Evolutionary conservation across 2,329 filamentous ascomycete species (phyloP).

Genomic region (Colletotrichum scovillei): DNA sequence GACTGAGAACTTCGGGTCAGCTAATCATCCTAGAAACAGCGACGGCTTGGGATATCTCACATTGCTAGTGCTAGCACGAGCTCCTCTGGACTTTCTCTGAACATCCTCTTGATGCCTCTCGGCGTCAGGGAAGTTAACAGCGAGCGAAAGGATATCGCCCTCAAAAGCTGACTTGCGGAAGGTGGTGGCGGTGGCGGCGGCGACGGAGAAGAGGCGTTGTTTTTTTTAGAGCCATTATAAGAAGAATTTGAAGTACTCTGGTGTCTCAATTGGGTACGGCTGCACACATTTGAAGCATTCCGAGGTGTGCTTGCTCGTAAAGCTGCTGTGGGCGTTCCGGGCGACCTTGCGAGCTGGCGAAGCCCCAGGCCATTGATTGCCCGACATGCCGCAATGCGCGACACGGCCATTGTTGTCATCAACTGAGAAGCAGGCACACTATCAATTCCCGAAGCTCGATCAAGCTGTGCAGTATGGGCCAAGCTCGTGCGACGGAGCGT

Average conservation of each 20-base stretch:
- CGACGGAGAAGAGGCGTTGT: slow-evolving; percentile 41
- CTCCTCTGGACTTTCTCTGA: slow-evolving; percentile 56
- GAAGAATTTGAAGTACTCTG: slow-evolving; percentile 5
- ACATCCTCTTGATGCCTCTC: slow-evolving; percentile 50
- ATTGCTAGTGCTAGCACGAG: slow-evolving; percentile 53
- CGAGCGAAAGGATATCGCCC: slow-evolving; percentile 48
- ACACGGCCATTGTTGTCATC: slow-evolving; percentile 23
- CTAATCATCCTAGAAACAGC: not conserved
- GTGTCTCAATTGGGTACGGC: slow-evolving; percentile 9
- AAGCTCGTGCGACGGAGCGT: not conserved
- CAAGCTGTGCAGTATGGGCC: not conserved
- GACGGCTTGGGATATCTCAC: slow-evolving; percentile 43
- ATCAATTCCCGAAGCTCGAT: too few relatives aligned
- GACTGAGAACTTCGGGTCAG: slow-evolving; percentile 45
- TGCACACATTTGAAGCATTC: not conserved
- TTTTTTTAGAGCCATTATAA: slow-evolving; percentile 27
- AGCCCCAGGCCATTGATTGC: slow-evolving; percentile 13
- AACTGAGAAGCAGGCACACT: not conserved
- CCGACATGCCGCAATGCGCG: slow-evolving; percentile 30
- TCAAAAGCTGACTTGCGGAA: slow-evolving; percentile 44
- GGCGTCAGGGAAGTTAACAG: slow-evolving; percentile 51
- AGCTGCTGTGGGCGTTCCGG: not conserved
- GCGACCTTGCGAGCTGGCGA: slow-evolving; percentile 2
- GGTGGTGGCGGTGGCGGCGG: slow-evolving; percentile 40
- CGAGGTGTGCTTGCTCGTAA: not conserved